These are phyloP conservation scores for Phialophora expanda DNA, from an alignment of 2,329 filamentous ascomycete genomes.

Conservation along the genomic window DNA sequence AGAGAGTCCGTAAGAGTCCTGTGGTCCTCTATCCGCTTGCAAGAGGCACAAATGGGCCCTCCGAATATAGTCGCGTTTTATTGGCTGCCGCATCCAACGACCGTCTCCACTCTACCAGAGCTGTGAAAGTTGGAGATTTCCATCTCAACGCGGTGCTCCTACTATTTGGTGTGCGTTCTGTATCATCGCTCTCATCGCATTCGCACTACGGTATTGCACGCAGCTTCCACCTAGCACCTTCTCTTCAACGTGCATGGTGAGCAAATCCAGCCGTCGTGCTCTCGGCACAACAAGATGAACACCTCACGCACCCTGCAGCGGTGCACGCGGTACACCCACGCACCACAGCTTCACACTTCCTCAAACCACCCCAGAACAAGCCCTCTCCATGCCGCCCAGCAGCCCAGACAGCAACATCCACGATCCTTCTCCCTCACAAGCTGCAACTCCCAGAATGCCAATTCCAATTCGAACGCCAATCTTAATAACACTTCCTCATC, in stretches of 20 bases:
- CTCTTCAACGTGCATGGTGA: background rate
- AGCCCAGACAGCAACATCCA: background rate
- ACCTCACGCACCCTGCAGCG: conserved; percentile 15
- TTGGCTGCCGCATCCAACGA: conserved; percentile 3
- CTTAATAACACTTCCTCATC: background rate
- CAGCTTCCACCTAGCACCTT: background rate
- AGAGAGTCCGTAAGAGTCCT: too few species aligned
- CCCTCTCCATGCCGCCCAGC: background rate
- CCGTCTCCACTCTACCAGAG: background rate
- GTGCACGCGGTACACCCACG: conserved; percentile 9
- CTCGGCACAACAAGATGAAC: conserved; percentile 12
- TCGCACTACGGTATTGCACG: background rate
- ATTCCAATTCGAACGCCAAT: background rate
- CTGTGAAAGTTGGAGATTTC: conserved; percentile 10
- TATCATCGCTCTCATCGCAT: background rate
- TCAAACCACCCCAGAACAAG: background rate
- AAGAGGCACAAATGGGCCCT: background rate
- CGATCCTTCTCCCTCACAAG: background rate
- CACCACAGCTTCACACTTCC: conserved; percentile 7
- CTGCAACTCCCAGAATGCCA: background rate
- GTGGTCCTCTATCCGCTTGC: too few species aligned
- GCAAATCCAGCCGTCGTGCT: background rate
- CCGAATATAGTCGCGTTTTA: conserved; percentile 8
- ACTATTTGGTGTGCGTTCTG: background rate
- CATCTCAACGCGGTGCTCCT: background rate